phyloP scores from a whole-genome alignment of 495 filamentous ascomycete genomes.

The Lasiosphaeria ovina region DNA sequence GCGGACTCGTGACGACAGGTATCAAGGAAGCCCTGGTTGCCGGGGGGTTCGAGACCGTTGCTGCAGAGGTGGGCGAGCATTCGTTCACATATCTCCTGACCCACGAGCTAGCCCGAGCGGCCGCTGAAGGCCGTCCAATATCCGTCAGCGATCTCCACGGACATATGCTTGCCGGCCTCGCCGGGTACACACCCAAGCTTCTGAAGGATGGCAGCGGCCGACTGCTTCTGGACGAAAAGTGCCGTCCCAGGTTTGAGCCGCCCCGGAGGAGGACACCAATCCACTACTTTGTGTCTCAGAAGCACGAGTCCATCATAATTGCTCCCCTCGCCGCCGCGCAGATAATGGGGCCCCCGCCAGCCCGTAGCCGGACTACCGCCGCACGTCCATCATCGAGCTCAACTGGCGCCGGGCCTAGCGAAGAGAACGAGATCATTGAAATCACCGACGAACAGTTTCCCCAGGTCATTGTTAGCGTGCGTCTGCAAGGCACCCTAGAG shows the following conservation, averaged over 20 bases:
- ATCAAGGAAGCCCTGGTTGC: slow-evolving; percentile 13
- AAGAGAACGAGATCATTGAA: background rate
- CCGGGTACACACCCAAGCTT: slow-evolving; percentile 3
- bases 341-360: background rate
- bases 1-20: background rate
- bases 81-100: slow-evolving; percentile 13
- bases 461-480: slow-evolving; percentile 9
- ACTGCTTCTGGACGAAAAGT: slow-evolving; percentile 2
- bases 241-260: slow-evolving; percentile 10
- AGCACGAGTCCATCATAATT: slow-evolving; percentile 10
- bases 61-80: slow-evolving; percentile 12
- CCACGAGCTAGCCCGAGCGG: slow-evolving; percentile 9
- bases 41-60: slow-evolving; percentile 11
- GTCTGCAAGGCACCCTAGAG: background rate
- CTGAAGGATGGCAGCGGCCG: slow-evolving; percentile 2
- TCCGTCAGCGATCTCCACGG: slow-evolving; percentile 11
- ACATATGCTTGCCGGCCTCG: slow-evolving; percentile 3
- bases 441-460: slow-evolving; percentile 4
- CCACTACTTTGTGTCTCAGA: slow-evolving; percentile 14
- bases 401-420: too few species aligned
- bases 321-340: background rate
- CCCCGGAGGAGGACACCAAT: slow-evolving; percentile 9
- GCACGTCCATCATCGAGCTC: too few species aligned
- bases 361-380: background rate
- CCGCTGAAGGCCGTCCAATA: background rate